Evolutionary conservation across 441 rosid genomes (phyloP).

Genomic region (Syzygium syzygioides): DNA sequence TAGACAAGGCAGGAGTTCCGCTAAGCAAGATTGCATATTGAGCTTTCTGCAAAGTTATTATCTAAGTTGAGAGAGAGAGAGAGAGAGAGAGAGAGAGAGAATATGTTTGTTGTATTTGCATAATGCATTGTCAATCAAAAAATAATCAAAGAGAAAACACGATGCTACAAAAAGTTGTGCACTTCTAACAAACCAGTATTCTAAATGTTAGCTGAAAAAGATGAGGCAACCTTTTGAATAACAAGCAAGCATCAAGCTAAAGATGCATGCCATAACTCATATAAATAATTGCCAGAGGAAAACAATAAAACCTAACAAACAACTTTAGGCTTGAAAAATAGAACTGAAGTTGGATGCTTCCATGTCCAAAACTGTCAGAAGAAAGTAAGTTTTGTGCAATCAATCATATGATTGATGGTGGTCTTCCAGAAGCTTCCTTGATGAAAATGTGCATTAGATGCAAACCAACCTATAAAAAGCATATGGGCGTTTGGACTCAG

Average conservation of each 20-base stretch:
- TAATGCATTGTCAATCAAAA: neutral
- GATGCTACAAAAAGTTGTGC: neutral
- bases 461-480: neutral
- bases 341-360: neutral
- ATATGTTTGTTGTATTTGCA: neutral
- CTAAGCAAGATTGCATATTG: constrained; percentile 75
- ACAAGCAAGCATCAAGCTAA: neutral
- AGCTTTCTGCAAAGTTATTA: constrained; percentile 63
- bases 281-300: neutral
- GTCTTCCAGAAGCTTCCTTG: neutral
- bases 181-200: neutral
- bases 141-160: neutral
- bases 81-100: neutral
- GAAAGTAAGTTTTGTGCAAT: neutral
- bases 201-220: neutral
- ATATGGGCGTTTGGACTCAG: neutral
- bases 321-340: neutral
- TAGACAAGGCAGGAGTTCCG: constrained; percentile 97
- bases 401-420: neutral
- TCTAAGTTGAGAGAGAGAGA: neutral
- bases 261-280: neutral
- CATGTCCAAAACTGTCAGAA: neutral
- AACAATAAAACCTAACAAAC: neutral
- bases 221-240: neutral
- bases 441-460: neutral